These are phyloP conservation scores for Whalleya microplaca DNA, from an alignment of 2,329 filamentous ascomycete species.

Conservation along the genomic window DNA sequence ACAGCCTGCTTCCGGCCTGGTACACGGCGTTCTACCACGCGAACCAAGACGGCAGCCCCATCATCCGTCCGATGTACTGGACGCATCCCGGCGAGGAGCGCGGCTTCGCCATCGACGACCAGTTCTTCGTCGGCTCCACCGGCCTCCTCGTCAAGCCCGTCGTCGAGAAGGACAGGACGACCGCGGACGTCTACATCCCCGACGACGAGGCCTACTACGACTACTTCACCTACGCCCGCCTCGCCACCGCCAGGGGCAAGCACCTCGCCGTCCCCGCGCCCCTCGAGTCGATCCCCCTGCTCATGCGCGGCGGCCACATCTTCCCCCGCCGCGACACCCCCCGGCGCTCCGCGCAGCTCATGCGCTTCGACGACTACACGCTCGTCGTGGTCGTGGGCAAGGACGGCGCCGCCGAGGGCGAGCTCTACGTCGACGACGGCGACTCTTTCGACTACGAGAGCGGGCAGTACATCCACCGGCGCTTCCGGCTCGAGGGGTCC, in stretches of 20 bases:
- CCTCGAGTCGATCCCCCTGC: constrained; percentile 81
- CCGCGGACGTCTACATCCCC: constrained; percentile 81
- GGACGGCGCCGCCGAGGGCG: constrained; percentile 72
- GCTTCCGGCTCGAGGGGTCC: constrained; percentile 68
- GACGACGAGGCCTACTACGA: constrained; percentile 92
- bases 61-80: constrained; percentile 91
- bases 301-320: constrained; percentile 93
- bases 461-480: constrained; percentile 86
- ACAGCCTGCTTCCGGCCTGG: constrained; percentile 88
- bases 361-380: constrained; percentile 95
- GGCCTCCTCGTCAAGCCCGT: constrained; percentile 94
- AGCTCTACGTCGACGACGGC: constrained; percentile 90
- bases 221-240: constrained; percentile 85
- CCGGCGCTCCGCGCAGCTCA: constrained; percentile 81
- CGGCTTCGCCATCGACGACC: constrained; percentile 89
- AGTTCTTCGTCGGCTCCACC: constrained; percentile 87
- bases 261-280: constrained; percentile 73
- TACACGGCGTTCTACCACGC: constrained; percentile 97
- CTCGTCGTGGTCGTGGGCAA: constrained; percentile 76
- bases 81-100: constrained; percentile 83
- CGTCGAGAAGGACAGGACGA: constrained; percentile 73
- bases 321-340: constrained; percentile 88
- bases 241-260: constrained; percentile 72
- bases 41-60: constrained; percentile 79
- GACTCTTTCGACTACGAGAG: constrained; percentile 87